Percentiles rank a stretch among this genome's conserved stretches.
Evolutionary conservation across 164 flowering plant genomes (phyloP).

Genomic region (Umbilicus rupestris): DNA sequence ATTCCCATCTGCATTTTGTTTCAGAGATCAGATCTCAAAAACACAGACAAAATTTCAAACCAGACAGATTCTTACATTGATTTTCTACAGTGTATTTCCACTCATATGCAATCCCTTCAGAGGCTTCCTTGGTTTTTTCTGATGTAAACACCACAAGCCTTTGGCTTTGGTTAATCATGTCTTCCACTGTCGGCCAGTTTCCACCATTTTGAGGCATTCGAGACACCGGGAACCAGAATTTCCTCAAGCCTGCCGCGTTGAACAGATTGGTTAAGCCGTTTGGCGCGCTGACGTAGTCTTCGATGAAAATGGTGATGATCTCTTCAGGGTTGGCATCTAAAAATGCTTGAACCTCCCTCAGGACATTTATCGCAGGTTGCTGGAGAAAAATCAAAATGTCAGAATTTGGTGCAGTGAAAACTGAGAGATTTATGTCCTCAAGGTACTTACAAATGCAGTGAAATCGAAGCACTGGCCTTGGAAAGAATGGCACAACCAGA

Average conservation of each 20-base stretch:
- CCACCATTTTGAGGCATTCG: slow-evolving; percentile 23
- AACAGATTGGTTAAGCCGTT: slow-evolving; percentile 26
- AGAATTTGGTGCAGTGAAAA: neutral
- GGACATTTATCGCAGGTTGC: slow-evolving; percentile 53
- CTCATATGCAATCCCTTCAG: slow-evolving; percentile 35
- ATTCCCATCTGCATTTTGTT: slow-evolving; percentile 28
- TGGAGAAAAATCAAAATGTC: slow-evolving; percentile 9
- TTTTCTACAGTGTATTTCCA: slow-evolving; percentile 42
- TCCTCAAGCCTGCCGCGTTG: slow-evolving; percentile 25
- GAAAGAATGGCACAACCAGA: slow-evolving; percentile 55
- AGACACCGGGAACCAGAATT: slow-evolving; percentile 31
- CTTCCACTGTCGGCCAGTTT: slow-evolving; percentile 44
- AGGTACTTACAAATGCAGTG: slow-evolving; percentile 58
- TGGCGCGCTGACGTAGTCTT: slow-evolving; percentile 40
- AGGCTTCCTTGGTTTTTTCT: slow-evolving; percentile 25
- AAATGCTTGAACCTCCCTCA: slow-evolving; percentile 46
- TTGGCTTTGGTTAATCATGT: slow-evolving; percentile 35
- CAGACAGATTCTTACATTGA: slow-evolving; percentile 45
- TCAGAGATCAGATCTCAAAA: neutral
- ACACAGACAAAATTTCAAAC: too few relatives aligned
- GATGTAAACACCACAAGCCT: slow-evolving; percentile 40
- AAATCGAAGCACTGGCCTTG: slow-evolving; percentile 42
- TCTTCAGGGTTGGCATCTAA: slow-evolving; percentile 48
- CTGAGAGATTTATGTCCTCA: neutral
- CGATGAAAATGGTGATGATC: slow-evolving; percentile 61